Evolutionary conservation across 1,139 yeast genomes (phyloP).

Genomic region (Geotrichum cucujoidarum): DNA sequence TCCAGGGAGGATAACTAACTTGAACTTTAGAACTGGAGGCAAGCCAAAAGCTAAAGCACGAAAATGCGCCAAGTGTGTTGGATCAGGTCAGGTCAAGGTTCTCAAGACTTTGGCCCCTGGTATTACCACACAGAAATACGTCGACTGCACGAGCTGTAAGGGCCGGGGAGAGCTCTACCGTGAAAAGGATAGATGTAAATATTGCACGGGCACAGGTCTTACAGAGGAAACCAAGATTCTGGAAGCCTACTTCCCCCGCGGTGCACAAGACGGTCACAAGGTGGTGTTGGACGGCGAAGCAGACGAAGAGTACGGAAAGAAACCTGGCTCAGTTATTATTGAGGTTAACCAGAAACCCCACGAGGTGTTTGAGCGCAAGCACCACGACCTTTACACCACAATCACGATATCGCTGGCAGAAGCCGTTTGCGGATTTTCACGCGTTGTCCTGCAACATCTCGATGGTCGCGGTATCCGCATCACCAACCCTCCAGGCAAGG

Average conservation of each 20-base stretch:
- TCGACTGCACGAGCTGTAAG: conserved; percentile 63
- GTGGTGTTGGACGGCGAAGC: conserved; percentile 65
- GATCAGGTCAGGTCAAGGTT: conserved; percentile 60
- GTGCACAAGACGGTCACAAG: conserved; percentile 56
- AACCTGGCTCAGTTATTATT: conserved; percentile 74
- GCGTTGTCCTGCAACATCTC: conserved; percentile 63
- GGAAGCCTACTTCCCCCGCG: conserved; percentile 73
- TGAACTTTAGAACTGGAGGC: conserved; percentile 51
- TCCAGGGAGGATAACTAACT: not conserved
- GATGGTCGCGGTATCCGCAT: conserved; percentile 73
- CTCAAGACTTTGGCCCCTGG: conserved; percentile 73
- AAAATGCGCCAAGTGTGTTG: conserved; percentile 64
- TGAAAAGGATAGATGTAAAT: conserved; percentile 68
- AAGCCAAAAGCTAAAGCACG: conserved; percentile 54
- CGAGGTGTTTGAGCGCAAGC: conserved; percentile 52
- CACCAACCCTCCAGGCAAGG: conserved; percentile 61
- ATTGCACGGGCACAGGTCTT: conserved; percentile 63
- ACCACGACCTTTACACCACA: conserved; percentile 59
- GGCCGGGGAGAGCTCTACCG: conserved; percentile 65
- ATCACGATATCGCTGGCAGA: conserved; percentile 67
- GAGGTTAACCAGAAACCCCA: conserved; percentile 46
- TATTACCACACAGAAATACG: conserved; percentile 57
- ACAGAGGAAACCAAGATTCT: conserved; percentile 65
- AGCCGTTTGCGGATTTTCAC: conserved; percentile 75
- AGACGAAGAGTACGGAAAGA: conserved; percentile 64